Base-by-base conservation (phyloP, 2,329 filamentous ascomycete species). In the Colletotrichum lindemuthianum region DNA sequence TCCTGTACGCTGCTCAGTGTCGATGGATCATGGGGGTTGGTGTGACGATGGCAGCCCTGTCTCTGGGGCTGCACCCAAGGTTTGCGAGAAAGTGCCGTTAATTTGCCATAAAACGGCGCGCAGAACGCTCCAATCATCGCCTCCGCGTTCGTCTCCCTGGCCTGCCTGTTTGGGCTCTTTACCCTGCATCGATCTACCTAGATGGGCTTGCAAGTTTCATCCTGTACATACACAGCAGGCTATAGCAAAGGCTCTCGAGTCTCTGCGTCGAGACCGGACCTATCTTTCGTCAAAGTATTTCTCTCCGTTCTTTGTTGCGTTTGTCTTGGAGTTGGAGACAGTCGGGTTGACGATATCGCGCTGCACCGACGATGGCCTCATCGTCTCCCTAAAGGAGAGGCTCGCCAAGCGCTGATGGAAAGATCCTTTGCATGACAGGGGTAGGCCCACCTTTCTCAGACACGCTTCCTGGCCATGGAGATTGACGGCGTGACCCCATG, bases 171-270 rank as follows among this genome's bases (percentile, higher is more conserved):
- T 34, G 53, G 54, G 58, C 32, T 13, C 16, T 12, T 16, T 44
- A 59, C 60, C 55, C 48, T 59, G 53, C 47, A 63, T 48, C 60
- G 47, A 63, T 58, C 34, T 58, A 24, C 40, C 60, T 13, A 58
- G 44, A 60, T 24, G 48, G 11, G 36, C 7, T 43, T 6, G 4
- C 15, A 12, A 10, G 37, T 33, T 47, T 60, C 33, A 16, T n/a
- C 36, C 50, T 32, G 41, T 13, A 24, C 16, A n/a, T 33, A 4
- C 1, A 44, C n/a, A 34, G 24, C 8, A 12, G 33, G 33, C 11
- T 11, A 5, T 10, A 39, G 13, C 36, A 37, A 10, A 5, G 24
- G 24, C 24, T 24, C 0, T 24, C 4, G 5, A 24, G 24, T 24
- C 24, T 24, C 1, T 24, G 24, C 5, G 24, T 24, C 24, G 24